phyloP scores from a whole-genome alignment of 176 grass and related monocot species.

The Saccharum officinarum region DNA sequence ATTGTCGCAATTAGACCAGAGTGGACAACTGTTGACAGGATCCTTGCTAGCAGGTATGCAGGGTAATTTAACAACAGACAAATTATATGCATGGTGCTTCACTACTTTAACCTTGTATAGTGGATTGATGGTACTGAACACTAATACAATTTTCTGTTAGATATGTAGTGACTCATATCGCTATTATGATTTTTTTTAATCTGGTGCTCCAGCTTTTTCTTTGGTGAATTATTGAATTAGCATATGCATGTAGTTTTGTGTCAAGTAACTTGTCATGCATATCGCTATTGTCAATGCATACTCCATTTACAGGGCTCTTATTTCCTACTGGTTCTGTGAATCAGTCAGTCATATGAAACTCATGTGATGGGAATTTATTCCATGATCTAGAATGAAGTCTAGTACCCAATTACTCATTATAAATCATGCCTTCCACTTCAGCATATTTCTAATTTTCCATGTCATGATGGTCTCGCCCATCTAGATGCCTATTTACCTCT shows the following conservation, averaged over 20 bases:
- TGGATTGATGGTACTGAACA: background rate
- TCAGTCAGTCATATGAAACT: constrained; percentile 13
- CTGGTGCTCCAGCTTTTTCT: constrained; percentile 5
- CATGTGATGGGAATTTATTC: constrained; percentile 22
- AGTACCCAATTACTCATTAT: constrained; percentile 1
- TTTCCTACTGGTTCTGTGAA: background rate
- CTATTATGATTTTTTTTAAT: constrained; percentile 8
- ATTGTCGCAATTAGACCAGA: constrained; percentile 80
- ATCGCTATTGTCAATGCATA: background rate
- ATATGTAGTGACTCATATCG: constrained; percentile 3
- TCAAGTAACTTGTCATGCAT: constrained; percentile 9
- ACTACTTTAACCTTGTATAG: constrained; percentile 16
- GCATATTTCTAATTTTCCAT: constrained; percentile 9
- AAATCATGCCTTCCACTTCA: constrained; percentile 16
- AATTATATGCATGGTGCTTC: background rate
- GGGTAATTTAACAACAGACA: constrained; percentile 15
- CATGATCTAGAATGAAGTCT: background rate
- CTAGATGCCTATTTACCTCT: constrained; percentile 16
- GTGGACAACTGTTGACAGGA: constrained; percentile 93
- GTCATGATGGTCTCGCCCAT: constrained; percentile 19
- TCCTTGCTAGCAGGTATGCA: constrained; percentile 78
- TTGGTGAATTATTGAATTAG: constrained; percentile 1
- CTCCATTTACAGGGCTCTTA: constrained; percentile 9
- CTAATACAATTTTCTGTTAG: background rate
- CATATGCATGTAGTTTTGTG: background rate